These are phyloP conservation scores for Waltiozyma sp. DNA, from an alignment of 1,139 yeast species.

Conservation along the genomic window DNA sequence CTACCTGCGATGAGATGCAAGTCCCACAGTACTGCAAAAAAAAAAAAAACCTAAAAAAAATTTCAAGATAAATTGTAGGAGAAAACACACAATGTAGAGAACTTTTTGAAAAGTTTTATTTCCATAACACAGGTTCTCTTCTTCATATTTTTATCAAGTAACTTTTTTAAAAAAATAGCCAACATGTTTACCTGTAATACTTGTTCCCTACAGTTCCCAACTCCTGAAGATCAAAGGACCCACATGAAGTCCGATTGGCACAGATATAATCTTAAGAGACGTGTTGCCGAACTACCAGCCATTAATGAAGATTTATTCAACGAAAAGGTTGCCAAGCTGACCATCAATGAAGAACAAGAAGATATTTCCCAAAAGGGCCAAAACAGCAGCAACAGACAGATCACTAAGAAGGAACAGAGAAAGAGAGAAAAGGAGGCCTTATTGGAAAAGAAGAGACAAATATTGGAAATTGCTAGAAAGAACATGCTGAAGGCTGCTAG, in stretches of 20 bases:
- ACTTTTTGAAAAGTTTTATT: too few species aligned
- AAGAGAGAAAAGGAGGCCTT: slow-evolving; percentile 55
- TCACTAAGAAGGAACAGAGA: slow-evolving; percentile 54
- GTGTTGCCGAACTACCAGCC: slow-evolving; percentile 82
- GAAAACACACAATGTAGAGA: too few species aligned
- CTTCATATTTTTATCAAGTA: neutral
- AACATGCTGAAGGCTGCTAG: slow-evolving; percentile 30
- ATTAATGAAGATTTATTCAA: slow-evolving; percentile 70
- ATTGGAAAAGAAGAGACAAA: slow-evolving; percentile 47
- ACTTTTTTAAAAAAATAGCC: too few species aligned
- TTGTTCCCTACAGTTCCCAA: slow-evolving; percentile 67
- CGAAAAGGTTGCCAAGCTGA: slow-evolving; percentile 48
- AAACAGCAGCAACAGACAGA: slow-evolving; percentile 26
- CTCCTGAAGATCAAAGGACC: slow-evolving; percentile 70
- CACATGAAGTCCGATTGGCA: slow-evolving; percentile 94
- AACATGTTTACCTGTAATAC: slow-evolving; percentile 73
- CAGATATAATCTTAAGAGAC: slow-evolving; percentile 82
- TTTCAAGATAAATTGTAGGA: too few species aligned
- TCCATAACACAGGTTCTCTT: too few species aligned
- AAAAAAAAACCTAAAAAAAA: too few species aligned
- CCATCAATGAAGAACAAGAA: slow-evolving; percentile 25
- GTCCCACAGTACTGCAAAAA: too few species aligned
- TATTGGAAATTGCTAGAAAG: slow-evolving; percentile 50
- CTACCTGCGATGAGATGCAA: too few species aligned
- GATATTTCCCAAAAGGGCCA: slow-evolving; percentile 24